These are phyloP conservation scores for Botryotinia globosa DNA, from an alignment of 2,329 filamentous ascomycete genomes.

Conservation along the genomic window DNA sequence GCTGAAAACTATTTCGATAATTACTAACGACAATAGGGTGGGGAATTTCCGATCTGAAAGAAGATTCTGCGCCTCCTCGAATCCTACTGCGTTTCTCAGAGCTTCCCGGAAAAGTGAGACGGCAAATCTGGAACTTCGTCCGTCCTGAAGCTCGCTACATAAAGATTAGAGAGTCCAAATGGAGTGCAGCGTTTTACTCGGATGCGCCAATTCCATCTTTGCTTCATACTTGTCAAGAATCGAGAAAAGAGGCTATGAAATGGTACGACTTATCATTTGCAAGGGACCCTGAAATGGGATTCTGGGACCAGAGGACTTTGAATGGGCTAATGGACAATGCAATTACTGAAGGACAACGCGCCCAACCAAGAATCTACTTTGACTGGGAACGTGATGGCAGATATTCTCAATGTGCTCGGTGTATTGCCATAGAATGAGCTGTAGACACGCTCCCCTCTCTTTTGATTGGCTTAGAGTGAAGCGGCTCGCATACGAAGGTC, in stretches of 20 bases:
- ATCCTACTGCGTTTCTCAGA: background rate
- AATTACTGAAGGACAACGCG: background rate
- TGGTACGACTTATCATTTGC: conserved; percentile 13
- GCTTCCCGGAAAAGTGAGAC: background rate
- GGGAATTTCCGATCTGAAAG: background rate
- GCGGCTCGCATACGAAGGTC: background rate
- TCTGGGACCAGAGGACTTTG: background rate
- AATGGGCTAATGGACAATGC: background rate
- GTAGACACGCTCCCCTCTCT: conserved; percentile 3
- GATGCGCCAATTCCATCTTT: background rate
- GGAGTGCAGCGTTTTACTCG: background rate
- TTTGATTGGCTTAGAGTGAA: background rate
- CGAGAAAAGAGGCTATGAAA: background rate
- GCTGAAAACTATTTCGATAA: background rate
- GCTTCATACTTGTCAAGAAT: conserved; percentile 2
- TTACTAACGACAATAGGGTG: background rate
- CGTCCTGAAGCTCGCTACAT: conserved; percentile 2
- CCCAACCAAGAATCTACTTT: background rate
- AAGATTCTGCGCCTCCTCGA: background rate
- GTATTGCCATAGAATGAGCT: background rate
- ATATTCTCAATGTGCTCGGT: background rate
- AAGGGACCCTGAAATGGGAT: background rate
- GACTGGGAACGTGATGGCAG: conserved; percentile 6
- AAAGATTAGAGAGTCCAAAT: background rate
- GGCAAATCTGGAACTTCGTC: background rate